A percentile compares a stretch with the other conserved stretches of the same genome.
Conservation (phyloP, 306 rosid species). For the Vigna mungo region DNA sequence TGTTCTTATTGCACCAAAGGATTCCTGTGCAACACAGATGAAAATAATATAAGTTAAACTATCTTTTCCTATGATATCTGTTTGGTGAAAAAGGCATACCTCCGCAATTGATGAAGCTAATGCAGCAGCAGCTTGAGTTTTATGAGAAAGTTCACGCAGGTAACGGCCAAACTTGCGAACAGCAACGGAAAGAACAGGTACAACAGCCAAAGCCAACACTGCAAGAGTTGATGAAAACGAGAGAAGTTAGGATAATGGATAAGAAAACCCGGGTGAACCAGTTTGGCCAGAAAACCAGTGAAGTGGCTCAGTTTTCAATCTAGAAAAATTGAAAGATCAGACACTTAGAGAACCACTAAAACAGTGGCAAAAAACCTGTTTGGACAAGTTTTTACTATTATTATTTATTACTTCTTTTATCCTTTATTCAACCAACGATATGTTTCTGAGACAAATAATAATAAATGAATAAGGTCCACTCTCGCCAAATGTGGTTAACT, state of each 20-base stretch:
- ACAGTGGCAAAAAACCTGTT: neutral
- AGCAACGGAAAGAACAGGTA: constrained; percentile 76
- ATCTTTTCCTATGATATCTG: constrained; percentile 3
- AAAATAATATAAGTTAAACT: constrained; percentile 34
- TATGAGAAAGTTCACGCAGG: constrained; percentile 82
- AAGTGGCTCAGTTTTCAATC: neutral
- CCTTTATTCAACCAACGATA: constrained; percentile 16
- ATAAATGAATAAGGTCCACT: neutral
- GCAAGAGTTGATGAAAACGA: constrained; percentile 20
- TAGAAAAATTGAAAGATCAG: neutral
- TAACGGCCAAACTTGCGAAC: constrained; percentile 80
- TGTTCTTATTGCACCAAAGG: constrained; percentile 85
- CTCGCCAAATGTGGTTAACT: neutral
- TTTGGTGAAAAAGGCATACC: constrained; percentile 49
- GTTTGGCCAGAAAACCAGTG: neutral
- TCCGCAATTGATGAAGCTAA: constrained; percentile 84
- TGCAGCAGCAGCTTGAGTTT: constrained; percentile 91
- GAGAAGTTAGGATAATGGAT: constrained; percentile 37
- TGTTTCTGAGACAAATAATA: neutral
- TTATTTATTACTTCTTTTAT: neutral
- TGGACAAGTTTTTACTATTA: neutral
- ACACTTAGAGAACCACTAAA: neutral
- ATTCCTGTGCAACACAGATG: constrained; percentile 59
- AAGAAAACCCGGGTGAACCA: neutral
- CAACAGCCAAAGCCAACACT: constrained; percentile 84